Conservation (phyloP, 805 yeast genomes). For the Phaffomyces thermotolerans region DNA sequence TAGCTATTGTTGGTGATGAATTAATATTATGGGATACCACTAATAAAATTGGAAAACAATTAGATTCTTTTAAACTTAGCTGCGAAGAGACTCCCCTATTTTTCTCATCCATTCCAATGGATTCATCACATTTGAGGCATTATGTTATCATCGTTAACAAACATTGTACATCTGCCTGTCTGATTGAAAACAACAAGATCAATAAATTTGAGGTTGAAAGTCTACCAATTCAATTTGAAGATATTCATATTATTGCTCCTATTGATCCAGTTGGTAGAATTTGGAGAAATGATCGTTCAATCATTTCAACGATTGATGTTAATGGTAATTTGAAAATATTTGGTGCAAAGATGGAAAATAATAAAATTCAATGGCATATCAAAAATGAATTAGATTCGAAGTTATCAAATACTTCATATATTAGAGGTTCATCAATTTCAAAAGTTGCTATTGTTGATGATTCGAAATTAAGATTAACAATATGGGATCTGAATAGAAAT, state of each 20-base stretch:
- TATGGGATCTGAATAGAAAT: conserved; percentile 75
- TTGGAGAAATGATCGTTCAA: conserved; percentile 29
- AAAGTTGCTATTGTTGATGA: conserved; percentile 71
- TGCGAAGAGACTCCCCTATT: conserved; percentile 18
- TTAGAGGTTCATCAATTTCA: conserved; percentile 69
- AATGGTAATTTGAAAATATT: conserved; percentile 44
- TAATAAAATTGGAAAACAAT: conserved; percentile 16
- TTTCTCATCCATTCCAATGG: conserved; percentile 31
- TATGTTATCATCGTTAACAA: conserved; percentile 47
- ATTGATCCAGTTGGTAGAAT: conserved; percentile 56
- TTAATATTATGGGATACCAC: conserved; percentile 60
- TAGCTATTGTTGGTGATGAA: conserved; percentile 36
- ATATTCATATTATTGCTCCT: conserved; percentile 39
- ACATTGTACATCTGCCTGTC: conserved; percentile 37
- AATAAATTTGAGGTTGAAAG: conserved; percentile 29
- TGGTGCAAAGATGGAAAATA: conserved; percentile 29
- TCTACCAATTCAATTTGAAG: conserved; percentile 31
- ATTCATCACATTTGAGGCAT: conserved; percentile 29
- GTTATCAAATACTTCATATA: conserved; percentile 40
- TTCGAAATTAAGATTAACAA: conserved; percentile 41
- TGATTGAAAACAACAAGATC: conserved; percentile 19
- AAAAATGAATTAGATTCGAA: conserved; percentile 49
- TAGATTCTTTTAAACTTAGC: conserved; percentile 10
- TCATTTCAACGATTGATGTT: conserved; percentile 52
- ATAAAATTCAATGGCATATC: conserved; percentile 45